These are phyloP conservation scores for Kluyveromyces marxianus DNA, from an alignment of 1,139 yeast genomes.

Conservation along the genomic window DNA sequence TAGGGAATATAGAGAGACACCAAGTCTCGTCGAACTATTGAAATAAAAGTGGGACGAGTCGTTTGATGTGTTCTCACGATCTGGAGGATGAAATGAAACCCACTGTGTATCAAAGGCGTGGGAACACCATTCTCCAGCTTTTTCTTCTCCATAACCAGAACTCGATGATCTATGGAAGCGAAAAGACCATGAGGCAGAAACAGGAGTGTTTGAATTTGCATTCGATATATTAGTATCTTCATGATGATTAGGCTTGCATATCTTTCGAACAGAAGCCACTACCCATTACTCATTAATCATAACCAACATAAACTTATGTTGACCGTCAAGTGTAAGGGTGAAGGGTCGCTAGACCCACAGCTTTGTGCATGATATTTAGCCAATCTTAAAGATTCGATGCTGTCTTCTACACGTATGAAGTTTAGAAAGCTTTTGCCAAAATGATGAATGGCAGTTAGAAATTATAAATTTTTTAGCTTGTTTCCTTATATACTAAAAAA, in stretches of 20 bases:
- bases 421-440: no score
- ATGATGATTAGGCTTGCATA: no score
- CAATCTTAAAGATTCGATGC: no score
- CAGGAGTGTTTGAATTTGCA: constrained; percentile 40
- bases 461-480: no score
- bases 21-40: constrained; percentile 10
- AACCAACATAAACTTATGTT: neutral
- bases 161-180: constrained; percentile 47
- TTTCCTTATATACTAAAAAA: no score
- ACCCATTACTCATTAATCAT: neutral
- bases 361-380: neutral
- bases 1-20: constrained; percentile 15
- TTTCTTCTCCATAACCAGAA: constrained; percentile 62
- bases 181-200: constrained; percentile 63
- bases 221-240: neutral
- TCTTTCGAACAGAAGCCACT: neutral
- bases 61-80: constrained; percentile 21
- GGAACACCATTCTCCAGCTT: constrained; percentile 37
- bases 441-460: neutral
- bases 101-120: constrained; percentile 26
- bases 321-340: neutral
- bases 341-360: neutral
- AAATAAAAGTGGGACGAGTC: constrained; percentile 6
- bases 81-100: constrained; percentile 14
- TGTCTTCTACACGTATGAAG: no score